These are phyloP conservation scores for Colletotrichum higginsianum DNA, from an alignment of 2,329 filamentous ascomycete genomes.

Conservation along the genomic window DNA sequence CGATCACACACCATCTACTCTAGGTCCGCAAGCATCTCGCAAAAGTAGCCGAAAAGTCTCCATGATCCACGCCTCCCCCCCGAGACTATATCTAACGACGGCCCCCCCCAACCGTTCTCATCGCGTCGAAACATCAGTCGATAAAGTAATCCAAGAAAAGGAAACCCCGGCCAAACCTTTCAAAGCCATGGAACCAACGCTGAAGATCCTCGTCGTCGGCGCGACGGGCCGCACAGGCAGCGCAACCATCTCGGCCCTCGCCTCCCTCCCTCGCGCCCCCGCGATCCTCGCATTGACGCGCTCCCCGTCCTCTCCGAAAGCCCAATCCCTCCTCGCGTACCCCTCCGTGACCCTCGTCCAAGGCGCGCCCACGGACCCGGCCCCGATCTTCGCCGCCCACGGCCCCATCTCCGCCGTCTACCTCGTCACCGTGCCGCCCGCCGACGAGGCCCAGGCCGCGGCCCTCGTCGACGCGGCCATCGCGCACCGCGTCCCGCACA, in stretches of 20 bases:
- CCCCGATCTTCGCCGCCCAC: conserved; percentile 42
- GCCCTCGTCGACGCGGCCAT: conserved; percentile 47
- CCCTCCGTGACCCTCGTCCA: conserved; percentile 35
- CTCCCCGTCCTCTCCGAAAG: conserved; percentile 29
- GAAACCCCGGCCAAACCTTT: not conserved
- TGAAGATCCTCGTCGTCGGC: conserved; percentile 63
- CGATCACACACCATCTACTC: too few relatives aligned
- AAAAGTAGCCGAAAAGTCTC: conserved; percentile 33
- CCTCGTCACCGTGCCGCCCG: conserved; percentile 48
- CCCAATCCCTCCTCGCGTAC: conserved; percentile 12
- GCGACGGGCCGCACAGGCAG: conserved; percentile 63
- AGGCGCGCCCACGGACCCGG: conserved; percentile 31
- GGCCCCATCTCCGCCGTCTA: conserved; percentile 45
- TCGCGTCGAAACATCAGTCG: not conserved
- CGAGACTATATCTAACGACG: not conserved
- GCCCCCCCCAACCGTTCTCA: not conserved
- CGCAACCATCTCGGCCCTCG: conserved; percentile 53
- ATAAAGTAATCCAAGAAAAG: not conserved
- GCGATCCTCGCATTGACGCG: conserved; percentile 30
- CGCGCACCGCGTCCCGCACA: conserved; percentile 47
- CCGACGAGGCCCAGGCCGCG: conserved; percentile 45
- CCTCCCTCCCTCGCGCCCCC: conserved; percentile 6
- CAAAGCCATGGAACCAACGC: conserved; percentile 39
- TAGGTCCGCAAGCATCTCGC: not conserved
- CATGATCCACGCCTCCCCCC: not conserved